Evolutionary conservation across 1,284 basidiomycete genomes (phyloP), one percentile per base, ranked within the genome.

Genomic region (Papiliotrema flavescens): DNA sequence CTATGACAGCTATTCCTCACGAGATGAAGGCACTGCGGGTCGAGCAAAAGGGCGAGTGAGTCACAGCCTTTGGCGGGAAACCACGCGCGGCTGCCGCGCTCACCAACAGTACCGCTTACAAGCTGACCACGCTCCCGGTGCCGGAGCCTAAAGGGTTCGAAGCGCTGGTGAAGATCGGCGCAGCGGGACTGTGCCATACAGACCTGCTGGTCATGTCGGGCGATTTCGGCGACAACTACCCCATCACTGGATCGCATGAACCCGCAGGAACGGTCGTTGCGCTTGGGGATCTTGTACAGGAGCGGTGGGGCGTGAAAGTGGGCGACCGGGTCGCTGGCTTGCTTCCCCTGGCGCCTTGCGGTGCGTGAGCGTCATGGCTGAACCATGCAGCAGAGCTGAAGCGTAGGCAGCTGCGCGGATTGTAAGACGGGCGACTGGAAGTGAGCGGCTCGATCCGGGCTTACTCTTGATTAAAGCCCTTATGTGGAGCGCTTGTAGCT

Each of bases 161-260:
- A 48, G 53, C 53, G 2, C 51, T 66, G 11, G 20, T 66, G 19
- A 59, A 57, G 20, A 52, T 66, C 48, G 54, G 54, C 9, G 60
- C 62, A 19, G 60, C 64, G 2, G 64, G 64, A 20, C 46, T 62
- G 42, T 66, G 64, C 49, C 64, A 66, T 41, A 66, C 64, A 2
- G 64, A 66, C 43, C 23, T 59, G 23, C 52, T 64, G 49, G 59
- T 64, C 14, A 32, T 59, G 32, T 49, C 61, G n/a, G 59, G 59
- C 13, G 42, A 44, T 17, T 45, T 51, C 22, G 46, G 26, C 32
- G 46, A 17, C 4, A 36, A 48, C 8, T 48, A 48, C 23, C 66
- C 66, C 4, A 19, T 66, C 8, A 55, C 61, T 2, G 66, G 64
- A 3, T 57, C 57, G 0, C 66, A 68, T 34, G 66, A 68, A 45